A percentile compares a stretch with the other conserved stretches of the same genome.
Conservation (phyloP, 768 basidiomycete genomes). For the Pluteus cervinus region DNA sequence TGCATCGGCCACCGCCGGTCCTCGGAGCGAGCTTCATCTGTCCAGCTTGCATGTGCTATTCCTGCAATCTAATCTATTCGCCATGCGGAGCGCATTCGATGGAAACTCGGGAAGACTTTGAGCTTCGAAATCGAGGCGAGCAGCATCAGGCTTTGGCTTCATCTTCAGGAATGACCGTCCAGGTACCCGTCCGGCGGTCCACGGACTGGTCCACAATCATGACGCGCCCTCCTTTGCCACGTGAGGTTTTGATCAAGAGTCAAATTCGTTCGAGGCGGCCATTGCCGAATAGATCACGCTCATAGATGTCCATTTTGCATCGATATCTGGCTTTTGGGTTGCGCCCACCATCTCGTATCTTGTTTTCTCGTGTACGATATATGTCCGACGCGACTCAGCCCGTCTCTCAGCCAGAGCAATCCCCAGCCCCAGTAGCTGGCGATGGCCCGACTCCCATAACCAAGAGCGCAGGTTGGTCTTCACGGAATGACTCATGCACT, state of each 20-base stretch:
- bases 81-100: too few relatives aligned
- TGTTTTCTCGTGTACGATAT: too few relatives aligned
- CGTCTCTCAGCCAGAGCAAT: conserved; percentile 6
- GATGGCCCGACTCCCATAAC: conserved; percentile 30
- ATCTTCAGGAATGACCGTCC: too few relatives aligned
- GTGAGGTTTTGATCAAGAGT: not conserved
- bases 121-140: too few relatives aligned
- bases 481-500: not conserved
- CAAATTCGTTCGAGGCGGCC: not conserved
- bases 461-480: conserved; percentile 33
- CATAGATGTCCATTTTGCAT: not conserved
- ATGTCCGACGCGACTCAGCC: not conserved
- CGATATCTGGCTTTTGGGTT: not conserved
- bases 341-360: not conserved
- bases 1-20: too few relatives aligned
- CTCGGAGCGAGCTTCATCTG: too few relatives aligned
- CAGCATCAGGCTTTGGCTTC: too few relatives aligned
- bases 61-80: too few relatives aligned
- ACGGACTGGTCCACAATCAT: too few relatives aligned
- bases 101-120: too few relatives aligned
- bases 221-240: not conserved
- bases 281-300: not conserved
- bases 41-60: too few relatives aligned
- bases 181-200: too few relatives aligned
- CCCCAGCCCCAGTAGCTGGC: conserved; percentile 8